A percentile compares a stretch with the other conserved stretches of the same genome.
phyloP scores from a whole-genome alignment of 1,139 yeast species.

The Zygosaccharomyces sapae region DNA sequence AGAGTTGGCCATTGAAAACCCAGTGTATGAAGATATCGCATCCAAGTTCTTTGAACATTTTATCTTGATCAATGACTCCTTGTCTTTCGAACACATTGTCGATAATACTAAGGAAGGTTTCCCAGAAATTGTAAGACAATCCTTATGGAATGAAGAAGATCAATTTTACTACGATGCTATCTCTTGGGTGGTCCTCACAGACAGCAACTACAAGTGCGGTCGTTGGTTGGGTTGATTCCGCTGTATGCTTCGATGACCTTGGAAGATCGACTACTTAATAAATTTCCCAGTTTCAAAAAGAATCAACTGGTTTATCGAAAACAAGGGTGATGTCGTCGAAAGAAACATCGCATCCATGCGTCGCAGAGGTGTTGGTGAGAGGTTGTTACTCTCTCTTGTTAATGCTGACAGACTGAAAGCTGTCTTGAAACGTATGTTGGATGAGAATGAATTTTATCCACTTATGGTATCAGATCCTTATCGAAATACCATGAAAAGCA shows the following conservation, averaged over 20 bases:
- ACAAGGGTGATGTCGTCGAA: constrained; percentile 67
- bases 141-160: constrained; percentile 88
- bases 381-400: constrained; percentile 77
- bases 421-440: constrained; percentile 76
- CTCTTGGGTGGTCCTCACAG: constrained; percentile 70
- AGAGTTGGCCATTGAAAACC: constrained; percentile 80
- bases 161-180: constrained; percentile 91
- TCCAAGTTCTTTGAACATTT: constrained; percentile 95
- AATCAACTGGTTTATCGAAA: constrained; percentile 79
- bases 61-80: constrained; percentile 88
- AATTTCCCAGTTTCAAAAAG: constrained; percentile 80
- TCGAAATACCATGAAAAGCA: constrained; percentile 84
- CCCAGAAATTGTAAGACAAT: constrained; percentile 49
- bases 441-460: constrained; percentile 85
- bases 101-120: constrained; percentile 37
- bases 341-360: constrained; percentile 90
- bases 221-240: constrained; percentile 90
- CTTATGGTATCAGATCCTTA: constrained; percentile 83
- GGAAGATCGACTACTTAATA: constrained; percentile 77
- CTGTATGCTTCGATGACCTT: constrained; percentile 85
- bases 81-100: constrained; percentile 54
- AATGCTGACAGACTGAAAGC: constrained; percentile 75
- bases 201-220: constrained; percentile 78
- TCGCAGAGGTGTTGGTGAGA: constrained; percentile 79
- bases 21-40: constrained; percentile 91